Evolutionary conservation across 2,329 filamentous ascomycete species (phyloP).

Genomic region (Aspergillus aculeatinus): DNA sequence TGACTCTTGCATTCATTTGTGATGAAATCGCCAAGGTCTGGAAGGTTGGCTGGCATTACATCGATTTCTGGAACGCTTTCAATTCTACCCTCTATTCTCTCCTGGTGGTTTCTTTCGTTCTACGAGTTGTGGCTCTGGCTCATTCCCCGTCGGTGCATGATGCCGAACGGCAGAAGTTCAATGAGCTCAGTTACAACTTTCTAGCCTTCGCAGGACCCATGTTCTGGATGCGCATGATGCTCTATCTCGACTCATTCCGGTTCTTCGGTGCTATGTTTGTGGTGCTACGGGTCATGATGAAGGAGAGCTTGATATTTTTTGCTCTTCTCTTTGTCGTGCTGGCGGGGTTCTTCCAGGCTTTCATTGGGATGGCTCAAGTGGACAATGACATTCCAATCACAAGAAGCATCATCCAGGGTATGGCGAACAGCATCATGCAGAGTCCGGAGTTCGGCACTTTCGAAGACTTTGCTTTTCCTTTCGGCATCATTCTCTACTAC

Average conservation of each 20-base stretch:
- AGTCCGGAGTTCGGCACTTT: constrained; percentile 88
- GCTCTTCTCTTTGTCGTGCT: constrained; percentile 82
- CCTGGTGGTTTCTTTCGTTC: constrained; percentile 72
- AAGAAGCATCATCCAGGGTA: constrained; percentile 52
- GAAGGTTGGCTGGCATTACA: constrained; percentile 88
- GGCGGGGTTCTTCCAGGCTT: constrained; percentile 79
- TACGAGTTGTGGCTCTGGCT: constrained; percentile 74
- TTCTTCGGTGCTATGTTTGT: constrained; percentile 99
- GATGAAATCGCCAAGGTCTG: constrained; percentile 87
- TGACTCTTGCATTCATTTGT: constrained; percentile 86
- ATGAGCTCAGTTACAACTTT: constrained; percentile 87
- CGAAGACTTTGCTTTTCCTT: constrained; percentile 86
- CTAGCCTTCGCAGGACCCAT: constrained; percentile 89
- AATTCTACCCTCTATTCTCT: constrained; percentile 80
- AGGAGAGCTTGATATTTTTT: constrained; percentile 93
- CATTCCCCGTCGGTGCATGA: constrained; percentile 55
- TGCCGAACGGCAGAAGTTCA: constrained; percentile 61
- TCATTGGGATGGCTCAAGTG: constrained; percentile 83
- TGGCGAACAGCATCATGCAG: constrained; percentile 87
- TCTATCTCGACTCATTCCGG: constrained; percentile 88
- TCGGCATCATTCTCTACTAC: constrained; percentile 94
- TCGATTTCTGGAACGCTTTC: constrained; percentile 97
- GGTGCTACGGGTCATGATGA: constrained; percentile 93
- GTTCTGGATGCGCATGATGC: constrained; percentile 91
- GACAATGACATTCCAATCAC: constrained; percentile 63